Conservation (phyloP, 108 stramenopile species). For the Nitzschia sp. region DNA sequence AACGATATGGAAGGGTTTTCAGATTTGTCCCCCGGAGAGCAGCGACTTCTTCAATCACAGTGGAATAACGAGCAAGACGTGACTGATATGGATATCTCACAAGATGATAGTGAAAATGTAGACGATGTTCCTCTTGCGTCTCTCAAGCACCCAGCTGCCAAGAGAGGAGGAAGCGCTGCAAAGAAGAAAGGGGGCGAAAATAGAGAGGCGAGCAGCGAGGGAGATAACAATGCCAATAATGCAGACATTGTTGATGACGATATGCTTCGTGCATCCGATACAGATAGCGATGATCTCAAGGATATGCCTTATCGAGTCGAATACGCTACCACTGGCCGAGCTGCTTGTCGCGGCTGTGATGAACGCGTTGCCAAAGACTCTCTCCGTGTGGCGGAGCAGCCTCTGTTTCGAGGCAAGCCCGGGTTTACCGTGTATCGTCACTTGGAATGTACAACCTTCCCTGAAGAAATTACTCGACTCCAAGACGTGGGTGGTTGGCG, state of each 20-base stretch:
- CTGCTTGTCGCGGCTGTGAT: conserved; percentile 83
- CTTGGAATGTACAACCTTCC: conserved; percentile 67
- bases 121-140: conserved; percentile 14
- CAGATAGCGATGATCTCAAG: conserved; percentile 43
- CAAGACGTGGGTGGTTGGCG: conserved; percentile 67
- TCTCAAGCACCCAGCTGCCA: conserved; percentile 3
- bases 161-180: background rate
- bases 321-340: conserved; percentile 69
- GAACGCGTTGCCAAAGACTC: conserved; percentile 60
- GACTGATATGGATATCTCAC: background rate
- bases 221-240: conserved; percentile 8
- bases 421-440: conserved; percentile 83
- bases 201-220: conserved; percentile 1
- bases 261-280: conserved; percentile 14
- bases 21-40: background rate
- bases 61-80: background rate
- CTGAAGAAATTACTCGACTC: conserved; percentile 46
- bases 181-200: conserved; percentile 19
- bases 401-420: conserved; percentile 90
- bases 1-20: background rate
- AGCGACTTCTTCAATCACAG: background rate
- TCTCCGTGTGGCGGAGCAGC: conserved; percentile 68
- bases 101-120: conserved; percentile 21
- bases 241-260: conserved; percentile 11
- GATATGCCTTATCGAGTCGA: conserved; percentile 70